Evolutionary conservation across 164 flowering plant species (phyloP).

Genomic region (Annona squamosa): DNA sequence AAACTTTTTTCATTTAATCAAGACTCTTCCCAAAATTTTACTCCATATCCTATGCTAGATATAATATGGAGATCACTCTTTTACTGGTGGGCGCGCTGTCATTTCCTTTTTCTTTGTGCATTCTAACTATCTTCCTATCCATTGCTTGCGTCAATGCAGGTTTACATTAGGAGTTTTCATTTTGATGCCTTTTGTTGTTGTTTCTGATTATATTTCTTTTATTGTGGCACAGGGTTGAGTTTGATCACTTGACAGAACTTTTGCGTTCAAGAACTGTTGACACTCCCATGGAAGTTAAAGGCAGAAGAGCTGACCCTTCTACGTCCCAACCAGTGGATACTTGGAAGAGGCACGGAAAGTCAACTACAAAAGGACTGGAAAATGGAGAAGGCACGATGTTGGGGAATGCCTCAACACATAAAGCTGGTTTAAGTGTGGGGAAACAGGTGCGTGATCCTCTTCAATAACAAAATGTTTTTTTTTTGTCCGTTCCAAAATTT

Average conservation of each 20-base stretch:
- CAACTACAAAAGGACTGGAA: background rate
- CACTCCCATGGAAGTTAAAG: conserved; percentile 20
- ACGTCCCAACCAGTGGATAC: conserved; percentile 12
- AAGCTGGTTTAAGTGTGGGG: conserved; percentile 33
- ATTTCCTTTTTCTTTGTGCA: too few relatives aligned
- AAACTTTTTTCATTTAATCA: too few relatives aligned
- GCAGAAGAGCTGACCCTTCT: conserved; percentile 25
- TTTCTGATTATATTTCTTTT: conserved; percentile 2
- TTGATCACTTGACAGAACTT: conserved; percentile 62
- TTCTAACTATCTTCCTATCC: too few relatives aligned
- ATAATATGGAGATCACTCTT: too few relatives aligned
- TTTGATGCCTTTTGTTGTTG: background rate
- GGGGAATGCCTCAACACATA: conserved; percentile 25
- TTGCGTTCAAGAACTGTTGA: conserved; percentile 58
- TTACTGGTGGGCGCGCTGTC: too few relatives aligned
- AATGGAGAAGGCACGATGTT: background rate
- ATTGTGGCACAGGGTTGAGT: conserved; percentile 50
- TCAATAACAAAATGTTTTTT: background rate
- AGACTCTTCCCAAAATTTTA: too few relatives aligned
- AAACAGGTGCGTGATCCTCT: background rate
- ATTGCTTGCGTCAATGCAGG: background rate
- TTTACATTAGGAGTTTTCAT: background rate
- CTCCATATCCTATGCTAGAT: too few relatives aligned
- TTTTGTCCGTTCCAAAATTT: background rate
- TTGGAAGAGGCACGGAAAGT: conserved; percentile 10